A percentile compares a stretch with the other conserved stretches of the same genome.
Evolutionary conservation across 139 green algal genomes (phyloP).

Genomic region (Astrephomene gubernaculifera): DNA sequence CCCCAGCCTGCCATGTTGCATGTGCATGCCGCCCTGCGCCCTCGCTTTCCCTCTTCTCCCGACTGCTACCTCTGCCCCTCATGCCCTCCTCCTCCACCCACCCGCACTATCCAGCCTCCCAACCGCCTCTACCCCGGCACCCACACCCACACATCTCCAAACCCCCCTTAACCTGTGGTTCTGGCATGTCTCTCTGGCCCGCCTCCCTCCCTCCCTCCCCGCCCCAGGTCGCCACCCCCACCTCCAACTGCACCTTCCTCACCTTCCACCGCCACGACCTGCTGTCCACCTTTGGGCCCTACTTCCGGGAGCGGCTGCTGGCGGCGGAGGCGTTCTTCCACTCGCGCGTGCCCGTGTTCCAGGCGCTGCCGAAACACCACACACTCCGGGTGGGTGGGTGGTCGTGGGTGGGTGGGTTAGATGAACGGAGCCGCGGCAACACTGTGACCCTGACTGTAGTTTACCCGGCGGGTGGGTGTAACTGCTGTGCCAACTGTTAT

Average conservation of each 20-base stretch:
- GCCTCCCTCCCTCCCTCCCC: background rate
- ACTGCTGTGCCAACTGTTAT: no score
- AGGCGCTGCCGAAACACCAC: background rate
- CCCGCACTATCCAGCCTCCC: no score
- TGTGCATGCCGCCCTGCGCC: no score
- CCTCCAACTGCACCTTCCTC: constrained; percentile 56
- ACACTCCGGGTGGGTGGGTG: background rate
- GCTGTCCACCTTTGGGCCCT: constrained; percentile 45
- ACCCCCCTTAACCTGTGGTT: background rate
- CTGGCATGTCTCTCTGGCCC: background rate
- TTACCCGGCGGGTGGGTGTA: no score
- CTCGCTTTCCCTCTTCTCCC: background rate
- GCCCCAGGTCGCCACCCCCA: constrained; percentile 24
- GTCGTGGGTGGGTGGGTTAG: no score
- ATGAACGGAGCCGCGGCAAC: no score
- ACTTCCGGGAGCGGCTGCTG: constrained; percentile 45
- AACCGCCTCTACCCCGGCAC: no score
- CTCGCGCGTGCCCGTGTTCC: constrained; percentile 45
- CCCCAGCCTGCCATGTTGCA: no score
- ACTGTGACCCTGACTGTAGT: no score
- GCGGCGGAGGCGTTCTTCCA: constrained; percentile 45
- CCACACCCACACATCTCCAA: no score
- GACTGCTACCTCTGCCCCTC: background rate
- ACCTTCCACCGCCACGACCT: constrained; percentile 45
- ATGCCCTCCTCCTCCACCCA: background rate